phyloP scores from a whole-genome alignment of 257 asterid genomes.

The Prunella vulgaris region DNA sequence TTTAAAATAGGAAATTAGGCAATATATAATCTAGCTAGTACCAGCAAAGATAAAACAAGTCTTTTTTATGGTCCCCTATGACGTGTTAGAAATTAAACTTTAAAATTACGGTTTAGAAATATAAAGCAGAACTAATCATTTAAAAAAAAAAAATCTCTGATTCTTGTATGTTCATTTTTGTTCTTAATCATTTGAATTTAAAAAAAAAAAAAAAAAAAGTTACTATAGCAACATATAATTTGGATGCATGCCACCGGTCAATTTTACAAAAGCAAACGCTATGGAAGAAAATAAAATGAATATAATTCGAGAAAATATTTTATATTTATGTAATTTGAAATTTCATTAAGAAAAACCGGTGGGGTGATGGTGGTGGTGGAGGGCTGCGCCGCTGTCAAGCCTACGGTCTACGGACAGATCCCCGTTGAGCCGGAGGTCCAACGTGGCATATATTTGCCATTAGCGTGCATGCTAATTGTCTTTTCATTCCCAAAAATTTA shows the following conservation, averaged over 20 bases:
- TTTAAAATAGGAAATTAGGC: neutral
- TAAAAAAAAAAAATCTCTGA: neutral
- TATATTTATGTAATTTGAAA: neutral
- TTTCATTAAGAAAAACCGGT: neutral
- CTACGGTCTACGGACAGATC: neutral
- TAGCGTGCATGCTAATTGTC: slow-evolving; percentile 6
- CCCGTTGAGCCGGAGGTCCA: neutral
- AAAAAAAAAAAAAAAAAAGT: neutral
- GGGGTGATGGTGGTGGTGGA: neutral
- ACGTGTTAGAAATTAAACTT: neutral
- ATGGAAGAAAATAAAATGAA: neutral
- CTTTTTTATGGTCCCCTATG: too few species aligned
- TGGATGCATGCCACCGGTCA: neutral
- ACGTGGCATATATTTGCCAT: neutral
- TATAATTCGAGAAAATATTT: neutral
- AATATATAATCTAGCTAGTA: neutral
- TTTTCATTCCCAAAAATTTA: slow-evolving; percentile 15
- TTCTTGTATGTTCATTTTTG: neutral
- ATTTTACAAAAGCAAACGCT: neutral
- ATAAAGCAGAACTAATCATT: neutral
- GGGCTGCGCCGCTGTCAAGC: neutral
- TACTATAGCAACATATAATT: too few species aligned
- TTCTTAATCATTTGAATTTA: neutral
- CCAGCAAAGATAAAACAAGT: neutral
- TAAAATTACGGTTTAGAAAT: neutral